phyloP scores from a whole-genome alignment of 306 rosid genomes.

The Lathyrus tuberosus region DNA sequence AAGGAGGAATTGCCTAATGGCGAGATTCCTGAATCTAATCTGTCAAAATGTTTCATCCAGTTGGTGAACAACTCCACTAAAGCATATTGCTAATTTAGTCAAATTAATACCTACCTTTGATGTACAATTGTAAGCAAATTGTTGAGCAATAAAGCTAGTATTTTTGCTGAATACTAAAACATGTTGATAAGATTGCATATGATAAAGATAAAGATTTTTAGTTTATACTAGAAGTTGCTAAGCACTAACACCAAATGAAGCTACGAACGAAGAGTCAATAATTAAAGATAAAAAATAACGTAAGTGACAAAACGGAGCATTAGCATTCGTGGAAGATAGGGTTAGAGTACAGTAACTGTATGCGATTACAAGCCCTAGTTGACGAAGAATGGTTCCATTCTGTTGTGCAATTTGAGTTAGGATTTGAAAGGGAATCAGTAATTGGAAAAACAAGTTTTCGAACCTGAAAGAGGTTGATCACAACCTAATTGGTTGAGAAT shows the following conservation, averaged over 20 bases:
- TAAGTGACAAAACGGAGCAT: too few species aligned
- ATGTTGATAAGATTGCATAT: too few species aligned
- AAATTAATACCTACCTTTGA: constrained; percentile 3
- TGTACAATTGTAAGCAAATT: neutral
- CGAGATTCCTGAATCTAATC: too few species aligned
- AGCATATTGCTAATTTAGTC: neutral
- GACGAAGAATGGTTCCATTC: neutral
- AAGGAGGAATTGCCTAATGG: too few species aligned
- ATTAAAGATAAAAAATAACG: neutral
- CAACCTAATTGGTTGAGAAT: too few species aligned
- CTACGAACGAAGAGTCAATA: constrained; percentile 2
- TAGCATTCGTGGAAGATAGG: neutral
- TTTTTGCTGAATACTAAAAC: too few species aligned
- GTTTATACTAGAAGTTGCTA: too few species aligned
- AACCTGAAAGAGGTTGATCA: neutral
- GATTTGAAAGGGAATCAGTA: constrained; percentile 5
- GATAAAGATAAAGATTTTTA: too few species aligned
- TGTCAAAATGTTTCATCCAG: too few species aligned
- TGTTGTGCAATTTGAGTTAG: neutral
- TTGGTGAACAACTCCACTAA: too few species aligned
- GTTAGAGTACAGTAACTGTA: neutral
- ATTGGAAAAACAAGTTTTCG: neutral
- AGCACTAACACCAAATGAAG: neutral
- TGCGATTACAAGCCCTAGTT: neutral
- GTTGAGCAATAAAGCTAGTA: too few species aligned